Evolutionary conservation across 352 stramenopile genomes (phyloP).

Genomic region (Pythium dissotocum): DNA sequence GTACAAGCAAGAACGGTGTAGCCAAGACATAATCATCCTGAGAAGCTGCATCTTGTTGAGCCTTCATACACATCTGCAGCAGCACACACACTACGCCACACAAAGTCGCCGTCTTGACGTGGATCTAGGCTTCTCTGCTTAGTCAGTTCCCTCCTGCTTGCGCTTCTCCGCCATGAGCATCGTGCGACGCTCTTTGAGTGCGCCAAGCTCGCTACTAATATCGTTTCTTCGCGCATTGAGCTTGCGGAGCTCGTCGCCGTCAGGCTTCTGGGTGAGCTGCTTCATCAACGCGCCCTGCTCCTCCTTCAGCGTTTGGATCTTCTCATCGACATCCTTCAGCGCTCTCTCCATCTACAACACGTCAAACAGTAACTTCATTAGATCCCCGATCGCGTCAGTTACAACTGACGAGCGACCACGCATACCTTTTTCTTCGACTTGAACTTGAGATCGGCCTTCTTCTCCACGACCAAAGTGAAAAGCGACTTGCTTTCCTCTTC

Average conservation of each 20-base stretch:
- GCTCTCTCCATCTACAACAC: conserved; percentile 69
- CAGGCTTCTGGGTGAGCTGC: conserved; percentile 67
- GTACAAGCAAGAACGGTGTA: neutral
- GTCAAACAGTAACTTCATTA: neutral
- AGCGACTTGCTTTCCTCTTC: conserved; percentile 89
- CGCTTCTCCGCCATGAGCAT: conserved; percentile 80
- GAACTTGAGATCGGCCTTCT: conserved; percentile 88
- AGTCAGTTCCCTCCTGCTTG: conserved; percentile 72
- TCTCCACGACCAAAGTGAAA: conserved; percentile 89
- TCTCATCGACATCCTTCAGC: conserved; percentile 79
- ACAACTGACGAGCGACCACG: neutral
- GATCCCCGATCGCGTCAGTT: conserved; percentile 7
- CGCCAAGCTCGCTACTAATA: conserved; percentile 82
- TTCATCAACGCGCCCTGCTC: conserved; percentile 82
- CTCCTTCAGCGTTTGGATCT: conserved; percentile 79
- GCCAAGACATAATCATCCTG: neutral
- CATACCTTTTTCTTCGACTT: conserved; percentile 88
- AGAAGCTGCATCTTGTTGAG: conserved; percentile 1
- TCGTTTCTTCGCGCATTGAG: conserved; percentile 83
- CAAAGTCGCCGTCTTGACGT: conserved; percentile 3
- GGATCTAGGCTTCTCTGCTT: conserved; percentile 12
- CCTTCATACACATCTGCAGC: conserved; percentile 12
- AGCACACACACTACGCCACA: conserved; percentile 13
- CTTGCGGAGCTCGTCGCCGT: conserved; percentile 77
- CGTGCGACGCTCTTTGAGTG: conserved; percentile 79